Evolutionary conservation across 1,284 basidiomycete species (phyloP), one percentile per base, ranked within the genome.

Genomic region (Melampsora larici-populina): DNA sequence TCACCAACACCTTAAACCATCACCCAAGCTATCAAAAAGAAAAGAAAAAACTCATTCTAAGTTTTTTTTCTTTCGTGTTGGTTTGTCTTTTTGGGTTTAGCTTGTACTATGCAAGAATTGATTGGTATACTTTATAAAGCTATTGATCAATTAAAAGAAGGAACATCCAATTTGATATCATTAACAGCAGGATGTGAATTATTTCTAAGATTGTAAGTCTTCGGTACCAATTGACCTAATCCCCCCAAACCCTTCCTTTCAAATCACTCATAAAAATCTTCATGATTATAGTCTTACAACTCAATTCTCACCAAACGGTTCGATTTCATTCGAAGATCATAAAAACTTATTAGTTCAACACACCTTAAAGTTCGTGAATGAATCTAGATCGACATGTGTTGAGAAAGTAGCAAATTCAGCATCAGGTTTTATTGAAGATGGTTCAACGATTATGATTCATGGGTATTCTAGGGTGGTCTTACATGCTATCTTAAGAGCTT

Each of bases 391-490:
- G 21, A 73, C 43, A 13, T 73, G 71, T 33, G 80, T 81, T 3
- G 29, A 79, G 33, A 62, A 24, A 24, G 26, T 40, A 9, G 69
- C 62, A 33, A 60, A 71, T 43, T 65, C 64, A 62, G 64, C 60
- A 49, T 55, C 62, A 24, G 79, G 63, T 46, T 75, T 62, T 55
- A 74, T 70, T 71, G 70, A 70, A 67, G 43, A 67, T 60, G 48
- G 78, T 78, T 78, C 43, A 73, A 84, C 94, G 92, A 94, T 97
- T 82, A 87, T 98, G 79, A 97, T 94, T 3, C 96, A 98, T 85
- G 93, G 92, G 29, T 93, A 94, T 86, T 99, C 97, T 62, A 88
- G 97, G 81, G 95, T 98, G 33, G 96, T 99, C 66, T 92, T 97
- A 87, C 91, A 94, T 84, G 91, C 95, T 24, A 87, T 99, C 69